Evolutionary conservation across 495 filamentous ascomycete genomes (phyloP).

Genomic region (Parathielavia hyrcaniae): DNA sequence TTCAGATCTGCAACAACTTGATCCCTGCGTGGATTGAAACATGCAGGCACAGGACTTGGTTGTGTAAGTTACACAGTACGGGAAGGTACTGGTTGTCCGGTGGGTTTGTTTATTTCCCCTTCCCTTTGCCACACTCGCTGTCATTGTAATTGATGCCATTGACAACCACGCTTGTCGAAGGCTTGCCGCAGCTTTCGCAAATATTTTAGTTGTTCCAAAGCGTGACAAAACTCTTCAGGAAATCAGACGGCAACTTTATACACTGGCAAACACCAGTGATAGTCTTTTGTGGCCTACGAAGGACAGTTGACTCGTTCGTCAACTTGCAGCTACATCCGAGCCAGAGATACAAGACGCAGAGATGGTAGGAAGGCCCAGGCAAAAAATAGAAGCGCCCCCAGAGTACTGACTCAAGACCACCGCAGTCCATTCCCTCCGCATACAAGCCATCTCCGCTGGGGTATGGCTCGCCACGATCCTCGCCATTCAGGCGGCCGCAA

Average conservation of each 20-base stretch:
- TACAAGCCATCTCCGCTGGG: conserved; percentile 56
- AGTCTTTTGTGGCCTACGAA: too few species aligned
- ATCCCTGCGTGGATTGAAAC: conserved; percentile 5
- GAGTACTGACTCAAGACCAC: conserved; percentile 1
- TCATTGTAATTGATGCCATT: not conserved
- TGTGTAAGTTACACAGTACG: too few species aligned
- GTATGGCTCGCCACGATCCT: conserved; percentile 55
- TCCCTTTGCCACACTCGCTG: not conserved
- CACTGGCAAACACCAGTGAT: too few species aligned
- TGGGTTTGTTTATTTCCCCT: conserved; percentile 19
- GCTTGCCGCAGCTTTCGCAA: too few species aligned
- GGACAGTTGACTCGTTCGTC: too few species aligned
- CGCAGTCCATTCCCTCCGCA: conserved; percentile 46
- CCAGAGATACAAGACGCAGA: not conserved
- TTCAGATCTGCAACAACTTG: not conserved
- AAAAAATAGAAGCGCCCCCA: not conserved
- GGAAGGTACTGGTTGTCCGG: conserved; percentile 25
- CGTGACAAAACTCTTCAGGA: too few species aligned
- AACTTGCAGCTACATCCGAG: too few species aligned
- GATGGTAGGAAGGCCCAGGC: not conserved
- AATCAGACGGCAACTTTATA: too few species aligned
- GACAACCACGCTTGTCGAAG: not conserved
- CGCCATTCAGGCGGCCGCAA: conserved; percentile 66
- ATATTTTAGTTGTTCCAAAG: too few species aligned
- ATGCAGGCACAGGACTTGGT: too few species aligned